phyloP scores from a whole-genome alignment of 2,329 filamentous ascomycete species.

The Phaeophleospora eucalypticola region DNA sequence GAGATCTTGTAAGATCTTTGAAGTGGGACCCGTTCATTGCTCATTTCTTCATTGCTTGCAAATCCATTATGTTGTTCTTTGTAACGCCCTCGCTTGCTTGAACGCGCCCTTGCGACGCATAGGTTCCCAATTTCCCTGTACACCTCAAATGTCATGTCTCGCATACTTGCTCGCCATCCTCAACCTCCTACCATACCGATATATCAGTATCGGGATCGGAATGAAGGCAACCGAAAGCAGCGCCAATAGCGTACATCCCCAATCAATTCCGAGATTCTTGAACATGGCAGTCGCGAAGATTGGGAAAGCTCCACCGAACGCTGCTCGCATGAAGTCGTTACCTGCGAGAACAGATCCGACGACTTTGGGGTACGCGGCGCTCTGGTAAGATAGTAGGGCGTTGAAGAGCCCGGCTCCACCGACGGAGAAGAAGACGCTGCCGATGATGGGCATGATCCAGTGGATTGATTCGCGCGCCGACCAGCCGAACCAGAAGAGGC shows the following conservation, averaged over 20 bases:
- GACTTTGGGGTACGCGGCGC: slow-evolving; percentile 37
- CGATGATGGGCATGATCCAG: slow-evolving; percentile 4
- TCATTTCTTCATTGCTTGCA: neutral
- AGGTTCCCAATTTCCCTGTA: no score
- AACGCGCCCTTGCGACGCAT: neutral
- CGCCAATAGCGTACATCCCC: no score
- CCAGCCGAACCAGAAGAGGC: slow-evolving; percentile 35
- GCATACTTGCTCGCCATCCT: slow-evolving; percentile 9
- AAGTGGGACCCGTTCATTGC: neutral
- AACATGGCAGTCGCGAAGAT: slow-evolving; percentile 36
- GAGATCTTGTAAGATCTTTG: neutral
- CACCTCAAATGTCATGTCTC: slow-evolving; percentile 13
- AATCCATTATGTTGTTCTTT: no score
- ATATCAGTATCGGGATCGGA: slow-evolving; percentile 39
- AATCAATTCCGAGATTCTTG: neutral
- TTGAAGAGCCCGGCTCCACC: slow-evolving; percentile 41
- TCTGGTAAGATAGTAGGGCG: slow-evolving; percentile 38
- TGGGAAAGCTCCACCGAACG: slow-evolving; percentile 40
- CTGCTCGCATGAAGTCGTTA: slow-evolving; percentile 38
- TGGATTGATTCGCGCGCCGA: slow-evolving; percentile 15
- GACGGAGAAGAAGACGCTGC: neutral
- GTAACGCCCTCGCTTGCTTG: neutral
- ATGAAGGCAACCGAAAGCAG: slow-evolving; percentile 40
- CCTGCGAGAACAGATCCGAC: slow-evolving; percentile 40
- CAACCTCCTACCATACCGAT: slow-evolving; percentile 19